Conservation (phyloP, 2,329 filamentous ascomycete species). For the Claviceps spartinae region DNA sequence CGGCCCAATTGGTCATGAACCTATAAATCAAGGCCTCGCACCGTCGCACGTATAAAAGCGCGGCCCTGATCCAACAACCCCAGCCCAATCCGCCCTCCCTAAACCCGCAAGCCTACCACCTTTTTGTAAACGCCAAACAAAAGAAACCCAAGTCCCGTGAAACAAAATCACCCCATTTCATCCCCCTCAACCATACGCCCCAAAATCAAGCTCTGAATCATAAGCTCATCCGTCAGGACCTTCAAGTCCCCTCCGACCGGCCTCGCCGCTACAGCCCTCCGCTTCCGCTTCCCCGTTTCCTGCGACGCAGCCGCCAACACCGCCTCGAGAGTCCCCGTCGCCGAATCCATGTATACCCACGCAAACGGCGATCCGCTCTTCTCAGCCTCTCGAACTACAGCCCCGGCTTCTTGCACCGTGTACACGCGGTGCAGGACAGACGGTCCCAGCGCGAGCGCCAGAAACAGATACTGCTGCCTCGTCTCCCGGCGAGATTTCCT, state of each 20-base stretch:
- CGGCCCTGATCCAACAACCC: no score
- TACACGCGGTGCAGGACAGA: slow-evolving; percentile 47
- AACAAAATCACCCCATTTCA: background rate
- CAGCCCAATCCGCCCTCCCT: no score
- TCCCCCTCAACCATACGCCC: slow-evolving; percentile 60
- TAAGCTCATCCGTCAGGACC: slow-evolving; percentile 70
- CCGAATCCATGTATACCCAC: slow-evolving; percentile 68
- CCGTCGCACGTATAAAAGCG: no score
- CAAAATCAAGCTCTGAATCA: slow-evolving; percentile 85
- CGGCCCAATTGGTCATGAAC: no score
- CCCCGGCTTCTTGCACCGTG: slow-evolving; percentile 51
- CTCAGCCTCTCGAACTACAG: slow-evolving; percentile 39
- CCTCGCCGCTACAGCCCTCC: slow-evolving; percentile 18
- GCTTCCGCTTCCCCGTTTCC: slow-evolving; percentile 25
- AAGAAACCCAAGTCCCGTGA: background rate
- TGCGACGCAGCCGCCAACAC: slow-evolving; percentile 25
- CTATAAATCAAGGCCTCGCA: no score
- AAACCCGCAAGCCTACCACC: no score
- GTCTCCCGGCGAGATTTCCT: slow-evolving; percentile 47
- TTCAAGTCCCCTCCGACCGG: slow-evolving; percentile 38
- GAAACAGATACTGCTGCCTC: slow-evolving; percentile 63
- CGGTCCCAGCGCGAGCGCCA: slow-evolving; percentile 67
- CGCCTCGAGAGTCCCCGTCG: slow-evolving; percentile 37
- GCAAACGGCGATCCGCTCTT: slow-evolving; percentile 42
- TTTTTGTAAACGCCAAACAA: no score